Base-by-base conservation (phyloP, 2,329 filamentous ascomycete species). In the Allantophomopsis lycopodina region DNA sequence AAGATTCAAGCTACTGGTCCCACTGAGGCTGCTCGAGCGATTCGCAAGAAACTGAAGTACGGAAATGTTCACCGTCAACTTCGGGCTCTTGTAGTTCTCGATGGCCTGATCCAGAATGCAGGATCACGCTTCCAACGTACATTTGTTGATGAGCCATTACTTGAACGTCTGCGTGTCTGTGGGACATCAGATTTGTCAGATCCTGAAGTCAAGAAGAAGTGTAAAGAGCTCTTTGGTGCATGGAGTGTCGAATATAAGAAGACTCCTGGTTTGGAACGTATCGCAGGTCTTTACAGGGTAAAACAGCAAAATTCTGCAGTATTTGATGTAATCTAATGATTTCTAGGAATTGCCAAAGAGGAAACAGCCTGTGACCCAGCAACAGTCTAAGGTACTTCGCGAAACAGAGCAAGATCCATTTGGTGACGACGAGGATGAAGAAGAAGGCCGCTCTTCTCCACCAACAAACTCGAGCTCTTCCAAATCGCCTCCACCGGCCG, bases 1-100 rank as follows among this genome's bases (percentile, higher is more conserved):
- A 82, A 83, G 48, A 76, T 98, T 43, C 91, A 98, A 61, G 71
- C 73, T 18, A 83, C 83, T 6, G 91, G 91, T 0, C 86, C 91
- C 2, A 73, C 76, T 11, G 91, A 98, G 65, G 88, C 88, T 43
- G 86, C 89, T 40, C 77, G 91, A 55, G 88, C 91, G 36, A 74
- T 98, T 51, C 78, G 91, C 44, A 98, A 98, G 73, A 96, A 96
- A 67, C 75, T 98, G 71, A 98, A 98, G 65, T 96, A 98, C 61
- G 91, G 91, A 51, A 94, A 78, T 53, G 71, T 84, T n/a, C 89
- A 96, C 60, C 81, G 87, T 37, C 91, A 98, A 60, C 70, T 96
- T 28, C 77, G 91, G 43, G 83, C 91, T 30, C 72, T 98, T 16
- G 81, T 83, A 10, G 79, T 98, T 37, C 73, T 98, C 2, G 91